These are phyloP conservation scores for Cladosporium sp. DNA, from an alignment of 2,329 filamentous ascomycete genomes.

Conservation along the genomic window DNA sequence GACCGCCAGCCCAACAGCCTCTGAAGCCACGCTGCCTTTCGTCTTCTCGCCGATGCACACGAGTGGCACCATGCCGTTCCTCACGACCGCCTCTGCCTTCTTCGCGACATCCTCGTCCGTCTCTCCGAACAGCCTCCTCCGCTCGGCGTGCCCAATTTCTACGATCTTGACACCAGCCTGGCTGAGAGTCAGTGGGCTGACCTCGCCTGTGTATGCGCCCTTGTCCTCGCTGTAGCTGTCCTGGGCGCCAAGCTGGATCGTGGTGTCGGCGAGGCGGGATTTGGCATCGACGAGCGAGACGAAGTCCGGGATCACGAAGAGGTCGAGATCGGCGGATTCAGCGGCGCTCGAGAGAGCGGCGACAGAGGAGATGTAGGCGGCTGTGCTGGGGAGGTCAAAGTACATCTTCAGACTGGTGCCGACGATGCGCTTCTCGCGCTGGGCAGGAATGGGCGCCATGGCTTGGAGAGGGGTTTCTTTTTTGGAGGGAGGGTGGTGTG, in stretches of 20 bases:
- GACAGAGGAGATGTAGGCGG: constrained; percentile 47
- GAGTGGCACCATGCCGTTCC: constrained; percentile 72
- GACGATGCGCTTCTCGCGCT: constrained; percentile 60
- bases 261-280: constrained; percentile 46
- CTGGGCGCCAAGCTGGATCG: constrained; percentile 70
- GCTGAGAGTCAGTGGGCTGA: constrained; percentile 67
- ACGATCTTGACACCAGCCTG: constrained; percentile 71
- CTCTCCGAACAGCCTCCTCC: constrained; percentile 70
- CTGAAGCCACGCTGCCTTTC: constrained; percentile 43
- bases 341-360: constrained; percentile 52
- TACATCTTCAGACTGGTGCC: constrained; percentile 80
- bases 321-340: constrained; percentile 58
- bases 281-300: constrained; percentile 61
- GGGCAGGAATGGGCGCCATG: constrained; percentile 33
- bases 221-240: constrained; percentile 69
- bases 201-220: constrained; percentile 76
- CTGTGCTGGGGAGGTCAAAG: constrained; percentile 67
- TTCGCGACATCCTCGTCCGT: constrained; percentile 66
- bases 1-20: constrained; percentile 60
- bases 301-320: constrained; percentile 79
- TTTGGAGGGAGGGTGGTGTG: constrained; percentile 11
- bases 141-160: constrained; percentile 79
- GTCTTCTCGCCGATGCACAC: constrained; percentile 77
- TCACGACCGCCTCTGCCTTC: constrained; percentile 68
- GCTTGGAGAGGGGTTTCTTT: not conserved